These are phyloP conservation scores for Pythium brachiatum DNA, from an alignment of 352 stramenopile genomes.

Conservation along the genomic window DNA sequence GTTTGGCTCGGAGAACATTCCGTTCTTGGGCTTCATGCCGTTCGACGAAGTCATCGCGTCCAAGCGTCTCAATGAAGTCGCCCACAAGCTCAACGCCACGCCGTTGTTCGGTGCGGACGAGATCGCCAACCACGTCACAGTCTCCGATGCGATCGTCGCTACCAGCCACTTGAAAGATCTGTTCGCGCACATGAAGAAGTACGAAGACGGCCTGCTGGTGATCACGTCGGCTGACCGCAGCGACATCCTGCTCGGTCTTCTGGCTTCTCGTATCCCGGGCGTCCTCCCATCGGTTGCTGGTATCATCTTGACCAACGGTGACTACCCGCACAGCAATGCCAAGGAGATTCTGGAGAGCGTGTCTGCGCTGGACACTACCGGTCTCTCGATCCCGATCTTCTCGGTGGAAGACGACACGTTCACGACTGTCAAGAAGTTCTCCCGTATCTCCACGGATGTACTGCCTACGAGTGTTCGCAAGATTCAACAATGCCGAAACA, in stretches of 20 bases:
- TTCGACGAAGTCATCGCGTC: slow-evolving; percentile 69
- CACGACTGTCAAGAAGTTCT: slow-evolving; percentile 51
- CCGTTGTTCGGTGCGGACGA: slow-evolving; percentile 59
- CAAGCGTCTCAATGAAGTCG: slow-evolving; percentile 76
- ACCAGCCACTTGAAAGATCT: slow-evolving; percentile 73
- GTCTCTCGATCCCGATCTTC: slow-evolving; percentile 74
- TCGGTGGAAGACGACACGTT: slow-evolving; percentile 66
- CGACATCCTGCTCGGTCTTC: slow-evolving; percentile 66
- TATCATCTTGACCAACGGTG: slow-evolving; percentile 76
- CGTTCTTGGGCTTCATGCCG: slow-evolving; percentile 67
- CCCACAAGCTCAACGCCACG: slow-evolving; percentile 55
- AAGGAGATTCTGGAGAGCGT: slow-evolving; percentile 72
- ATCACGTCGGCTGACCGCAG: slow-evolving; percentile 76
- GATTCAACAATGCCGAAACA: slow-evolving; percentile 59
- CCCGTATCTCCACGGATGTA: slow-evolving; percentile 62
- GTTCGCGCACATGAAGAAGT: slow-evolving; percentile 74
- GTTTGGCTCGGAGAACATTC: slow-evolving; percentile 39
- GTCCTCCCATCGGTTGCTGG: slow-evolving; percentile 65
- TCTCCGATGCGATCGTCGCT: slow-evolving; percentile 62
- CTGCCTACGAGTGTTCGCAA: slow-evolving; percentile 67
- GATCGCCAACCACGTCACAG: slow-evolving; percentile 69
- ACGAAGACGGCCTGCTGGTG: slow-evolving; percentile 71
- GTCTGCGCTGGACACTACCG: slow-evolving; percentile 58
- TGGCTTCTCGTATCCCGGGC: slow-evolving; percentile 64
- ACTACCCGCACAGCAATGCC: slow-evolving; percentile 71